These are phyloP conservation scores for Cadophora malorum DNA, from an alignment of 2,329 filamentous ascomycete species.

Conservation along the genomic window DNA sequence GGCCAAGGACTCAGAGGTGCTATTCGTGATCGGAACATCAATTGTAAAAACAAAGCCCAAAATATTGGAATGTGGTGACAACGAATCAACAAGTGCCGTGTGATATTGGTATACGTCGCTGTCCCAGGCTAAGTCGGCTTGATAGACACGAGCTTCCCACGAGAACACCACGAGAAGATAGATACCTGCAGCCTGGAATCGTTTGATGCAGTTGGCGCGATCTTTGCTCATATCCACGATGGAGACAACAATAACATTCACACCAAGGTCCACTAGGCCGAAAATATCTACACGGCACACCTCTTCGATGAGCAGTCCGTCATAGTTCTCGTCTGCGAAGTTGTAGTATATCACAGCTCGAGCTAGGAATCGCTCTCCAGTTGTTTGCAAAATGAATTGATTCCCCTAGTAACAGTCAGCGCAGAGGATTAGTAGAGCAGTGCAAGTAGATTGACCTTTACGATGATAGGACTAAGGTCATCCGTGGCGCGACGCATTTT, in stretches of 20 bases:
- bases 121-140: neutral
- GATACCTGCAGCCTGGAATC: constrained; percentile 8
- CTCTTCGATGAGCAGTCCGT: neutral
- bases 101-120: neutral
- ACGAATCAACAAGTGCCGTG: neutral
- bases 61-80: constrained; percentile 2
- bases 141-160: no score
- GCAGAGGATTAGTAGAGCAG: neutral
- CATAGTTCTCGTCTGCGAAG: neutral
- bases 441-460: neutral
- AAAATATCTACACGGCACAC: neutral
- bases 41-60: neutral
- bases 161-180: neutral
- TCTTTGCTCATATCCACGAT: neutral
- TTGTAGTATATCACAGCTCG: neutral
- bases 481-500: neutral
- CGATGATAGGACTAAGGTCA: neutral
- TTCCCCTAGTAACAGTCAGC: constrained; percentile 1
- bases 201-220: neutral
- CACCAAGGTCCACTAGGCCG: neutral
- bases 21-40: neutral
- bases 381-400: neutral
- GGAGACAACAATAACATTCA: neutral
- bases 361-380: constrained; percentile 3
- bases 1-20: neutral